Evolutionary conservation across 2,329 filamentous ascomycete species (phyloP).

Genomic region (Aureobasidium leucospermi): DNA sequence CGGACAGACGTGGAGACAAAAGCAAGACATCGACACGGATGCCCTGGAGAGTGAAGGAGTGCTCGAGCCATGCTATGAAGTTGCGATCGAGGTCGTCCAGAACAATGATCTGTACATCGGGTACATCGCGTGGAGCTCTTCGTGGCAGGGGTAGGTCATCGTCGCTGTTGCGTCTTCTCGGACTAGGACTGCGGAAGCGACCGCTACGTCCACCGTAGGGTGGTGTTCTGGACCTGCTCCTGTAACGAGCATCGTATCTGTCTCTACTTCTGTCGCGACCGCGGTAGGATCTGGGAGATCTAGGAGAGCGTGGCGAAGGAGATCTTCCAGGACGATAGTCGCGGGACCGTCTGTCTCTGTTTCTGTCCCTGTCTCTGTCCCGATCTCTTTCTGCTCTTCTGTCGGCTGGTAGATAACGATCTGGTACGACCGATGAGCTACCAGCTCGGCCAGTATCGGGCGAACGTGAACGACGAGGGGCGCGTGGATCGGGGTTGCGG

Average conservation of each 20-base stretch:
- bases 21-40: conserved; percentile 74
- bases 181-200: conserved; percentile 41
- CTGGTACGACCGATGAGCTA: conserved; percentile 39
- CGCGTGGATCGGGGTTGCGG: conserved; percentile 22
- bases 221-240: conserved; percentile 29
- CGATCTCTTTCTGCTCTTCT: conserved; percentile 14
- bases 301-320: conserved; percentile 33
- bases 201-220: conserved; percentile 42
- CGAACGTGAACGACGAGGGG: conserved; percentile 51
- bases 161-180: conserved; percentile 53
- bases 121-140: conserved; percentile 66
- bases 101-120: conserved; percentile 82
- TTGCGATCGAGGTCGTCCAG: conserved; percentile 69
- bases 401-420: conserved; percentile 29
- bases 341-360: conserved; percentile 45
- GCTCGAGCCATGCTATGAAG: conserved; percentile 77
- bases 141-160: conserved; percentile 64
- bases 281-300: conserved; percentile 4
- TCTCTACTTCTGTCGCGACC: conserved; percentile 19
- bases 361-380: conserved; percentile 32
- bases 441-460: conserved; percentile 50
- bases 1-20: conserved; percentile 66
- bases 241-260: conserved; percentile 28
- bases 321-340: conserved; percentile 50
- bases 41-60: conserved; percentile 62